Percentiles rank a stretch among this genome's conserved stretches.
Evolutionary conservation across 257 asterid genomes (phyloP).

Genomic region (Nicotiana sylvestris): DNA sequence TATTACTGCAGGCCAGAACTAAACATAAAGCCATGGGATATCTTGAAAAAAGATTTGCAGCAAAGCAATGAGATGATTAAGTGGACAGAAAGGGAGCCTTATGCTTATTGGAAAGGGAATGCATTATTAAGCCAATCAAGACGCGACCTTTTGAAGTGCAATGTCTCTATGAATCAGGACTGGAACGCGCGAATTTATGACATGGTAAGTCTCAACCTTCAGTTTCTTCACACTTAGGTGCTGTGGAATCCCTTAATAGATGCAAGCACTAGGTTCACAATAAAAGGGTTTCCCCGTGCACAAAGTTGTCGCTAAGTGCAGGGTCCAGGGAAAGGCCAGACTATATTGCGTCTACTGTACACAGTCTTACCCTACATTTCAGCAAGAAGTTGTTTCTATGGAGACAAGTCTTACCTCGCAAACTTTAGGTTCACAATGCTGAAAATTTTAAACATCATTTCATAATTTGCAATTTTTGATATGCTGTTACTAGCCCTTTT

Average conservation of each 20-base stretch:
- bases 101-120: constrained; percentile 89
- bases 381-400: neutral
- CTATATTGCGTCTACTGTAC: neutral
- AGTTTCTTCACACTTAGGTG: neutral
- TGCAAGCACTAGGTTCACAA: neutral
- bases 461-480: neutral
- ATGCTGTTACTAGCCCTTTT: neutral
- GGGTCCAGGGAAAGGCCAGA: neutral
- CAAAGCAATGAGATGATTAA: constrained; percentile 39
- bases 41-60: constrained; percentile 50
- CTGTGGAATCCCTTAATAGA: neutral
- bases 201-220: constrained; percentile 36
- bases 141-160: constrained; percentile 47
- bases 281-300: neutral
- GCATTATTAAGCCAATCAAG: constrained; percentile 33
- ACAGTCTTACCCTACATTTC: neutral
- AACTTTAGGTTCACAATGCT: neutral
- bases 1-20: constrained; percentile 66
- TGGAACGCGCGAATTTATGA: constrained; percentile 53
- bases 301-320: neutral
- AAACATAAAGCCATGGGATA: constrained; percentile 74
- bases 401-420: neutral
- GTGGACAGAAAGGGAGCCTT: constrained; percentile 73
- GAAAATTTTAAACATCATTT: neutral
- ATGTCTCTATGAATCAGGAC: constrained; percentile 40